Evolutionary conservation across 1,284 basidiomycete species (phyloP).

Genomic region (Ganoderma boninense): DNA sequence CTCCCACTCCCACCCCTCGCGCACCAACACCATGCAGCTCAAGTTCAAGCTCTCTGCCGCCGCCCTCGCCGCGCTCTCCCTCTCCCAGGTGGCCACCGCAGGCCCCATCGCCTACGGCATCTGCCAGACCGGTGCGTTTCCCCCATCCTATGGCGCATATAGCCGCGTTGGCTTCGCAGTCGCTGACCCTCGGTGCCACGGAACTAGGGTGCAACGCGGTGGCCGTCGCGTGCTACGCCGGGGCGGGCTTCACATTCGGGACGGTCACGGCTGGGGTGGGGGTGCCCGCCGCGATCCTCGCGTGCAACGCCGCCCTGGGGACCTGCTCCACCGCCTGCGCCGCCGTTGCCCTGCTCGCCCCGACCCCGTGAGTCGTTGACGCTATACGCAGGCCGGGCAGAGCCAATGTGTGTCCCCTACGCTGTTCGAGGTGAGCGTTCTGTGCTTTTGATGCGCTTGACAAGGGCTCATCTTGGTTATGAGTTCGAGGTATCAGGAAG

Average conservation of each 20-base stretch:
- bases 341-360: slow-evolving; percentile 36
- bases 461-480: not conserved
- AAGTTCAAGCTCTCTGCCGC: slow-evolving; percentile 7
- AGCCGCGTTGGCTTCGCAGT: not conserved
- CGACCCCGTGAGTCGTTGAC: slow-evolving; percentile 35
- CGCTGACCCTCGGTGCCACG: not conserved
- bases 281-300: slow-evolving; percentile 55
- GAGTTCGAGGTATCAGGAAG: not conserved
- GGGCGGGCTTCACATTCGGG: slow-evolving; percentile 60
- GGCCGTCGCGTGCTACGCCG: slow-evolving; percentile 61
- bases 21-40: slow-evolving; percentile 1
- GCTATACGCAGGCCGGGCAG: not conserved
- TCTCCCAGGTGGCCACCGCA: slow-evolving; percentile 32
- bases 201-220: slow-evolving; percentile 59
- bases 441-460: not conserved
- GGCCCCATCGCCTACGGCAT: slow-evolving; percentile 54
- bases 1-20: not conserved
- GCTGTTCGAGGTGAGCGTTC: not conserved
- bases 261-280: slow-evolving; percentile 51
- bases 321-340: slow-evolving; percentile 44
- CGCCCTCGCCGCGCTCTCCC: not conserved
- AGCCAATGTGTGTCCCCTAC: no score
- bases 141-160: no score
- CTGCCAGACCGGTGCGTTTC: slow-evolving; percentile 55
- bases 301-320: slow-evolving; percentile 60